Conservation (phyloP, 495 filamentous ascomycete species). For the Penicillium crystallinum region DNA sequence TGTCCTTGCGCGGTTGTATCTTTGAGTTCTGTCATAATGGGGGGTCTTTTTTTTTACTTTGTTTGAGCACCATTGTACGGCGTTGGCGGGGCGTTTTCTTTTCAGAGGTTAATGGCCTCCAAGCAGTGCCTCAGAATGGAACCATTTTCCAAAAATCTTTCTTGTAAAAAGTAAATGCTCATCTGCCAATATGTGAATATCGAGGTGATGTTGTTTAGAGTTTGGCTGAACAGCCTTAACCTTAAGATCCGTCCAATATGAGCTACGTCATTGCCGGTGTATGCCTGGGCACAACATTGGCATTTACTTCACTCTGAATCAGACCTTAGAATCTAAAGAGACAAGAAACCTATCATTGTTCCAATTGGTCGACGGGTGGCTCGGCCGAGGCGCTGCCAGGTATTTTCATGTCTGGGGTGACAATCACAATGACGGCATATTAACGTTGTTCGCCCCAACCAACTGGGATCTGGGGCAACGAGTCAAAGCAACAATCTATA, state of each 20-base stretch:
- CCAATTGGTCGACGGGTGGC: not conserved
- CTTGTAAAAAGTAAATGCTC: not conserved
- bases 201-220: not conserved
- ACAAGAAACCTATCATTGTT: not conserved
- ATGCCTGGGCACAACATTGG: not conserved
- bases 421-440: slow-evolving; percentile 17
- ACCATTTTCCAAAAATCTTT: not conserved
- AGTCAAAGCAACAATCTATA: not conserved
- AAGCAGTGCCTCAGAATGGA: slow-evolving; percentile 5
- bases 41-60: not conserved
- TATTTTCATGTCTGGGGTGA: not conserved
- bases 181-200: not conserved
- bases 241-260: not conserved
- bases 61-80: slow-evolving; percentile 12
- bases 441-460: not conserved
- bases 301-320: not conserved
- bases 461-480: not conserved
- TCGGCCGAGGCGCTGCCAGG: not conserved
- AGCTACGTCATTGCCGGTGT: not conserved
- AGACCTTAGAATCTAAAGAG: not conserved
- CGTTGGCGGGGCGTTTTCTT: slow-evolving; percentile 1
- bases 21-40: not conserved
- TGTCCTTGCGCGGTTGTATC: not conserved
- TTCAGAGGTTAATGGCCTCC: not conserved
- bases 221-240: not conserved